These are phyloP conservation scores for Trichoderma sp. DNA, from an alignment of 2,329 filamentous ascomycete species.

Conservation along the genomic window DNA sequence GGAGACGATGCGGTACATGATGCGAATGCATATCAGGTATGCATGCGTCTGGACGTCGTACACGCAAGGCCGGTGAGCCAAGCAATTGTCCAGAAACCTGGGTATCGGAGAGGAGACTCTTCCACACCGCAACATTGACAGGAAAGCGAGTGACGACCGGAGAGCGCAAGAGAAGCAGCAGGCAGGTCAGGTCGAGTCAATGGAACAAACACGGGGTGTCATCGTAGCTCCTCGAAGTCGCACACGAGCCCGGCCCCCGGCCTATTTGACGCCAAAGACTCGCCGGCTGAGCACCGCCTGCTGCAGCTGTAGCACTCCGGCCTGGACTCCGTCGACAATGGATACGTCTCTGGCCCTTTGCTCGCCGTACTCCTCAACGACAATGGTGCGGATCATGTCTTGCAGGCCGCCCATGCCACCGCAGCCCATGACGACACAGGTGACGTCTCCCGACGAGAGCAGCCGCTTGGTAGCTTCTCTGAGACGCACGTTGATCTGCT, in stretches of 20 bases:
- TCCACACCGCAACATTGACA: constrained; percentile 11
- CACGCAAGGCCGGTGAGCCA: neutral
- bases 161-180: neutral
- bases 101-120: neutral
- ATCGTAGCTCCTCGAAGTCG: neutral
- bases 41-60: constrained; percentile 18
- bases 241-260: neutral
- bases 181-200: neutral
- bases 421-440: constrained; percentile 80
- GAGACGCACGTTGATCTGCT: constrained; percentile 66
- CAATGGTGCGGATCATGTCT: constrained; percentile 70
- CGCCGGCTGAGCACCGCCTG: constrained; percentile 52
- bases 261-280: constrained; percentile 39
- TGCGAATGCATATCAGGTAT: constrained; percentile 12
- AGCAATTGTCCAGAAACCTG: neutral
- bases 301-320: constrained; percentile 65
- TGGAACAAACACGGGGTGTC: neutral
- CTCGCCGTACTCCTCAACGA: constrained; percentile 53
- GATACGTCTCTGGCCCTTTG: constrained; percentile 38
- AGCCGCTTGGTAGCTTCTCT: constrained; percentile 69
- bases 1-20: neutral
- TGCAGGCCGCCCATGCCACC: constrained; percentile 90
- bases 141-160: neutral
- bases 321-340: constrained; percentile 80
- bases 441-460: constrained; percentile 58